A percentile compares a stretch with the other conserved stretches of the same genome.
phyloP scores from a whole-genome alignment of 768 basidiomycete genomes.

The Gelatoporia subvermispora region DNA sequence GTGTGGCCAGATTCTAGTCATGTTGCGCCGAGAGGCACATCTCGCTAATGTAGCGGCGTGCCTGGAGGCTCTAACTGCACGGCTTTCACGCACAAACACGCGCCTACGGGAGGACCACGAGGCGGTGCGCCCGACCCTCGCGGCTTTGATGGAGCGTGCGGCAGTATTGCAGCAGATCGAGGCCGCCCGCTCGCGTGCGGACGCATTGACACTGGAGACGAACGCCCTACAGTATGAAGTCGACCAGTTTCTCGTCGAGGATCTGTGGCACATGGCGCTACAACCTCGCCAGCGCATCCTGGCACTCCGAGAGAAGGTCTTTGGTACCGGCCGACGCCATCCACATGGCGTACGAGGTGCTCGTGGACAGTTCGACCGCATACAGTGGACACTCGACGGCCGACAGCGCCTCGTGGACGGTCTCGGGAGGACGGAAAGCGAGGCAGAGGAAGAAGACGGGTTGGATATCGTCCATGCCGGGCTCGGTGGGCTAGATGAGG shows the following conservation, averaged over 20 bases:
- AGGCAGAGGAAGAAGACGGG: slow-evolving; percentile 65
- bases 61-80: slow-evolving; percentile 52
- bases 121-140: slow-evolving; percentile 42
- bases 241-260: slow-evolving; percentile 59
- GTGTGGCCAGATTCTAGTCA: slow-evolving; percentile 66
- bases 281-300: slow-evolving; percentile 60
- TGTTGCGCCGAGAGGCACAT: slow-evolving; percentile 64
- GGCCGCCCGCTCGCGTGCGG: slow-evolving; percentile 41
- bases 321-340: slow-evolving; percentile 53
- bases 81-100: slow-evolving; percentile 51
- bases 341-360: slow-evolving; percentile 52
- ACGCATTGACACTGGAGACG: slow-evolving; percentile 54
- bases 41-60: slow-evolving; percentile 58
- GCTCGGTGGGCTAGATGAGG: slow-evolving; percentile 20
- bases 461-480: slow-evolving; percentile 22
- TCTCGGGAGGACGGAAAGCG: slow-evolving; percentile 68
- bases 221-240: slow-evolving; percentile 69
- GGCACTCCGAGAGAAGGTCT: slow-evolving; percentile 61
- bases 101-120: slow-evolving; percentile 57
- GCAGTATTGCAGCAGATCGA: slow-evolving; percentile 49
- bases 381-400: slow-evolving; percentile 72
- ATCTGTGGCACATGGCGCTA: slow-evolving; percentile 63
- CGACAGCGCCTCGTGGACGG: slow-evolving; percentile 57
- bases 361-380: slow-evolving; percentile 54
- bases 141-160: slow-evolving; percentile 41